phyloP scores from a whole-genome alignment of 805 yeast species.

The Candida parachauliodes region DNA sequence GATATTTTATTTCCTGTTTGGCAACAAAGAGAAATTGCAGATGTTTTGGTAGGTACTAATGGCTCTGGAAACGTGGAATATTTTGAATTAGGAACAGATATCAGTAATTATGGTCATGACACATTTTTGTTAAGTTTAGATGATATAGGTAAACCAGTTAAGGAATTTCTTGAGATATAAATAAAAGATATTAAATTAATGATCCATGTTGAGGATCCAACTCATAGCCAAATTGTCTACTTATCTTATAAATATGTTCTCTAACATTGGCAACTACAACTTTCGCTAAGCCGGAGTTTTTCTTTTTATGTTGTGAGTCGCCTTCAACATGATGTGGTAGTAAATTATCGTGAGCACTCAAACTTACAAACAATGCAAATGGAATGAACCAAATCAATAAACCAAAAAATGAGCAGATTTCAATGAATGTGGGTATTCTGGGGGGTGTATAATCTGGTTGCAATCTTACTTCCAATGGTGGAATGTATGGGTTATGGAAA shows the following conservation, averaged over 20 bases:
- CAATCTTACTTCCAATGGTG: constrained; percentile 61
- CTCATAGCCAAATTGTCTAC: constrained; percentile 63
- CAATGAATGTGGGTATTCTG: constrained; percentile 75
- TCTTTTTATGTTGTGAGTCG: constrained; percentile 25
- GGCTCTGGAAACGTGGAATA: constrained; percentile 43
- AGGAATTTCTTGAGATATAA: constrained; percentile 44
- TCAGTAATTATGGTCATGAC: constrained; percentile 87
- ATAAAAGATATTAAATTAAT: constrained; percentile 1
- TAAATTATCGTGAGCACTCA: constrained; percentile 87
- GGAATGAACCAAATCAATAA: constrained; percentile 93
- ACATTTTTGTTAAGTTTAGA: constrained; percentile 79
- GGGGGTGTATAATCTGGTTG: constrained; percentile 59
- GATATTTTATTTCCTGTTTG: constrained; percentile 90
- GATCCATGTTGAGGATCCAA: constrained; percentile 53
- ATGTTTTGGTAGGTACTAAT: constrained; percentile 44
- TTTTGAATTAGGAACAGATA: constrained; percentile 70
- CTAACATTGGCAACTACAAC: constrained; percentile 54
- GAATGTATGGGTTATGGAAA: constrained; percentile 69
- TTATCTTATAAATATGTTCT: constrained; percentile 40
- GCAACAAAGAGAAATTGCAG: constrained; percentile 85
- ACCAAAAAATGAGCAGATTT: constrained; percentile 94
- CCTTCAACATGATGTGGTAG: constrained; percentile 56
- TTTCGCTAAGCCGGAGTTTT: constrained; percentile 60
- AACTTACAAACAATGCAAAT: constrained; percentile 82
- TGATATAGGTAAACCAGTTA: constrained; percentile 76